Conservation (phyloP, 1,284 basidiomycete genomes). For the Pyrrhoderma noxium region DNA sequence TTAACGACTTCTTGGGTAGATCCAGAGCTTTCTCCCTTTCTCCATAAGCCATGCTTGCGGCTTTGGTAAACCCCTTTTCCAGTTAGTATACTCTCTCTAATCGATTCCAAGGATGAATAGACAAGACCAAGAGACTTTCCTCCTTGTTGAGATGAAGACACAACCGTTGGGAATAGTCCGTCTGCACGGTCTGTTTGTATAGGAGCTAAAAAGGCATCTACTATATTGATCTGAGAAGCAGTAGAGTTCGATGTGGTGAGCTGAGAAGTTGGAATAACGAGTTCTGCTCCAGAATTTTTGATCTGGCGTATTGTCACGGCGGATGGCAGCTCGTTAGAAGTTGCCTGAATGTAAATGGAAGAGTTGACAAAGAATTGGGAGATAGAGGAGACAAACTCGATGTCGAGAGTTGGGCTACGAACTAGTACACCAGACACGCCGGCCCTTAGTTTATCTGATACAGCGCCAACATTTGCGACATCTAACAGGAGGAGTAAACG, state of each 20-base stretch:
- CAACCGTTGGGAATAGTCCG: slow-evolving; percentile 89
- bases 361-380: slow-evolving; percentile 65
- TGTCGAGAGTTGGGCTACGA: slow-evolving; percentile 58
- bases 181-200: slow-evolving; percentile 86
- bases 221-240: slow-evolving; percentile 58
- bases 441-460: slow-evolving; percentile 63
- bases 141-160: slow-evolving; percentile 67
- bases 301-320: slow-evolving; percentile 50
- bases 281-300: slow-evolving; percentile 49
- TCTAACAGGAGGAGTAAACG: slow-evolving; percentile 71
- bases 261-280: slow-evolving; percentile 69
- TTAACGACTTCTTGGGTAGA: slow-evolving; percentile 84
- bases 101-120: slow-evolving; percentile 89
- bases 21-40: slow-evolving; percentile 95
- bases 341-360: slow-evolving; percentile 56
- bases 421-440: slow-evolving; percentile 73
- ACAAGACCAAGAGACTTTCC: slow-evolving; percentile 87
- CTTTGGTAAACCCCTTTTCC: slow-evolving; percentile 96
- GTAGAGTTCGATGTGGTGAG: slow-evolving; percentile 56
- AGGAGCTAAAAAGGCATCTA: slow-evolving; percentile 81
- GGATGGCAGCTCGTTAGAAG: slow-evolving; percentile 38
- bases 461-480: slow-evolving; percentile 62
- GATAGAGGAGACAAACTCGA: slow-evolving; percentile 66
- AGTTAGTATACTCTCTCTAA: slow-evolving; percentile 81
- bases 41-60: slow-evolving; percentile 93